phyloP scores from a whole-genome alignment of 306 rosid species.

The Vigna angularis region DNA sequence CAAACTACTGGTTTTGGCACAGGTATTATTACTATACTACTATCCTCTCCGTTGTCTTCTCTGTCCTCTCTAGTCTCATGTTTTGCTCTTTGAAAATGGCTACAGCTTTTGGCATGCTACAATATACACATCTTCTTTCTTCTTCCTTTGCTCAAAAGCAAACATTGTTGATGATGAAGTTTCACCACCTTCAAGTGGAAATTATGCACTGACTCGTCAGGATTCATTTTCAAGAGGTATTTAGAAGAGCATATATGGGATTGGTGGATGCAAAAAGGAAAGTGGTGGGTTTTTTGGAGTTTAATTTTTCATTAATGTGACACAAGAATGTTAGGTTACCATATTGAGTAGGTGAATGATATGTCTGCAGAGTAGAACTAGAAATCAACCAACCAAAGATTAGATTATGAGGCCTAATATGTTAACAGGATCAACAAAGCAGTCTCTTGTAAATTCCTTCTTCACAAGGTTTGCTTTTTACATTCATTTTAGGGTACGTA shows the following conservation, averaged over 20 bases:
- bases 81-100: conserved; percentile 37
- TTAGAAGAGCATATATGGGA: conserved; percentile 31
- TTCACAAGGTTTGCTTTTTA: conserved; percentile 8
- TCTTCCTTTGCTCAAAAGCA: conserved; percentile 68
- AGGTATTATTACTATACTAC: conserved; percentile 59
- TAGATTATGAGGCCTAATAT: conserved; percentile 19
- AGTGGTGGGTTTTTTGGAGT: conserved; percentile 17
- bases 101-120: conserved; percentile 93
- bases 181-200: conserved; percentile 42
- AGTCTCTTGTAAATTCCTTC: conserved; percentile 43
- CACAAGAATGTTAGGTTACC: conserved; percentile 4
- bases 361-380: conserved; percentile 34
- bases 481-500: conserved; percentile 32
- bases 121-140: conserved; percentile 81
- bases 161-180: conserved; percentile 39
- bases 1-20: conserved; percentile 96
- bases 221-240: conserved; percentile 47
- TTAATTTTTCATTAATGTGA: conserved; percentile 19
- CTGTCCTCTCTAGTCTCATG: conserved; percentile 15
- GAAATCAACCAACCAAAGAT: conserved; percentile 20
- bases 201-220: conserved; percentile 53
- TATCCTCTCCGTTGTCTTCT: conserved; percentile 25
- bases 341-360: conserved; percentile 37
- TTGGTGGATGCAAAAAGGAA: conserved; percentile 39
- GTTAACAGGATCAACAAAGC: conserved; percentile 18